Base-by-base conservation (phyloP, 2,329 filamentous ascomycete genomes). In the Aureobasidium sp. region DNA sequence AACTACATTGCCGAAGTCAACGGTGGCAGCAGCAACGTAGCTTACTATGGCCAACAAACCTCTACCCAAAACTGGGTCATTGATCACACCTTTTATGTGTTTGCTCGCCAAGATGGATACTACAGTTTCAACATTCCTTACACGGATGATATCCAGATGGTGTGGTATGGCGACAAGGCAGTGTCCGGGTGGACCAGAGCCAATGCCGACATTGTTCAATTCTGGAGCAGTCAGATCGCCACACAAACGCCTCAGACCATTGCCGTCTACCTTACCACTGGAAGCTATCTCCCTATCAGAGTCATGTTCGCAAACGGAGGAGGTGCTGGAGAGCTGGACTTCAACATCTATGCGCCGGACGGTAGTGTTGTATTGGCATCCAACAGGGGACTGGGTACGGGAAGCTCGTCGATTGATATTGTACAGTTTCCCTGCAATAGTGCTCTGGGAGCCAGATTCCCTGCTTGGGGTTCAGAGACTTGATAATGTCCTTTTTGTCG, bases 101-200 rank as follows among this genome's bases (percentile, higher is more conserved):
- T 56, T 31, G 64, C 64, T 9, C 62, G 55, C 20, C 62, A 58
- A 34, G 47, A 63, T 45, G 64, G 64, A 36, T 62, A 59, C 37
- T 65, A 65, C 59, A 53, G 39, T 39, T 65, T 65, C 62, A 64
- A 65, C 45, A 58, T 64, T 20, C 62, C 63, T 4, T 65, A 65
- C 55, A 51, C 62, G 14, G 64, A 65, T 45, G 64, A 65, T 52
- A 51, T 64, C 17, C 41, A 51, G 14, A 22, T 64, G 29, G 27
- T 65, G 20, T 65, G 64, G 64, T 42, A 64, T 39, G 64, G 64
- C 29, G 34, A 60, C 20, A 64, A 64, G 36, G 64, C 64, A 9
- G 41, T 62, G n/a, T 42, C 42, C 5, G 64, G 64, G n/a, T 65
- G 64, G 64, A 61, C 39, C 6, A 41, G 64, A 22, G 27, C 49